Percentiles rank a stretch among this genome's conserved stretches.
Conservation (phyloP, 768 basidiomycete species). For the Coprinopsis sp. region DNA sequence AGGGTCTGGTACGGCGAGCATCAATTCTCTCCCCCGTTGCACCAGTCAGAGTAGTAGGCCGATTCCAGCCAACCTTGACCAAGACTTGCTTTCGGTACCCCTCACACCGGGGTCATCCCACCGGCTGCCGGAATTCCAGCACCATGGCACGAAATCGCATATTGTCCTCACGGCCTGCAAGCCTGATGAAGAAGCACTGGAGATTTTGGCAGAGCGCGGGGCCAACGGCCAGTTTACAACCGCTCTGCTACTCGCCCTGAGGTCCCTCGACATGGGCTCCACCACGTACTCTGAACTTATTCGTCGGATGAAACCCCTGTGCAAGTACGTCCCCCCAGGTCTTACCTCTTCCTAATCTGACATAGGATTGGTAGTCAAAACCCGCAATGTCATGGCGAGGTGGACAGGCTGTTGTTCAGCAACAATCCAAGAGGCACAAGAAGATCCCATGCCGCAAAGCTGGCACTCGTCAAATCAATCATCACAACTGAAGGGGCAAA, state of each 20-base stretch:
- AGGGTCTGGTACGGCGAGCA: constrained; percentile 8
- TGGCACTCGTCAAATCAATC: neutral
- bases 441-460: neutral
- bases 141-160: constrained; percentile 8
- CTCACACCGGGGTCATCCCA: neutral
- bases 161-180: constrained; percentile 13
- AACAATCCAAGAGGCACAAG: constrained; percentile 2
- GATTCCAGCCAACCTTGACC: constrained; percentile 5
- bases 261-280: neutral
- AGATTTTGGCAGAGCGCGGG: too few species aligned
- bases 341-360: too few species aligned
- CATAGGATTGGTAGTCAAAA: constrained; percentile 9
- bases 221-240: constrained; percentile 11
- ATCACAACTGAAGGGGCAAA: neutral
- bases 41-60: neutral
- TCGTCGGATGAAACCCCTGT: neutral
- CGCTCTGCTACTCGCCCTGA: constrained; percentile 9
- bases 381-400: constrained; percentile 17
- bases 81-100: neutral
- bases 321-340: neutral
- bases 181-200: constrained; percentile 10
- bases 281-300: constrained; percentile 12
- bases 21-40: neutral
- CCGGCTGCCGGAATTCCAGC: neutral
- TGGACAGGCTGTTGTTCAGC: constrained; percentile 11